Base-by-base conservation (phyloP, 129 eudicot genomes). In the Solidago caesia region DNA sequence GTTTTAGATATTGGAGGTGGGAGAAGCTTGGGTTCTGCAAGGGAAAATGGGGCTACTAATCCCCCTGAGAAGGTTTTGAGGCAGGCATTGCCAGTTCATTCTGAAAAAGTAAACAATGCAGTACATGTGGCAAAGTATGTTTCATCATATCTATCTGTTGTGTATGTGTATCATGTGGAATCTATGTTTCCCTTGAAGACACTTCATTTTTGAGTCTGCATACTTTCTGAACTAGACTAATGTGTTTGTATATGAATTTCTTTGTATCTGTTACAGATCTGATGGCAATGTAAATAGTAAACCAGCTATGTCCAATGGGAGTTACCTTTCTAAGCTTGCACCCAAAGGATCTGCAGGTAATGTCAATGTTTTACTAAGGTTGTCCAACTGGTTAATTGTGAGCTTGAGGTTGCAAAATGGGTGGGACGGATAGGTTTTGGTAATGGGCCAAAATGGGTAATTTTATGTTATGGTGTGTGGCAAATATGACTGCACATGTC, bases 1-100 rank as follows among this genome's bases (percentile, higher is more conserved):
- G 55, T 53, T 8, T 58, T 77, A 84, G 96, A 77, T 79, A 83
- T 77, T 72, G 84, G 87, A 21, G 86, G 87, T 70, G 83, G 83
- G 81, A 84, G 88, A 75, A 81, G 68, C 67, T 73, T 60, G 45
- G 71, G 61, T 63, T 68, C 70, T 16, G 60, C 82, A 45, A 82
- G 81, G 78, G 86, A 89, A 64, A 75, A 83, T 71, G 88, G 86
- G 43, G 77, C 53, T 12, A 60, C 11, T 65, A 77, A 68, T 63
- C 76, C 51, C 29, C 55, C 39, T 39, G 79, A 82, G 60, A 79
- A 70, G 82, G 77, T 76, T 81, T 76, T 64, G 57, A 79, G 57
- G 72, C 62, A 42, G 42, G 15, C 71, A 42, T 7, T 46, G 44
- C 66, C 82, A 64, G 77, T 60, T 68, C 64, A 68, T 9, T 80